Conservation (phyloP, 1,284 basidiomycete species). For the Boletellus sp. region DNA sequence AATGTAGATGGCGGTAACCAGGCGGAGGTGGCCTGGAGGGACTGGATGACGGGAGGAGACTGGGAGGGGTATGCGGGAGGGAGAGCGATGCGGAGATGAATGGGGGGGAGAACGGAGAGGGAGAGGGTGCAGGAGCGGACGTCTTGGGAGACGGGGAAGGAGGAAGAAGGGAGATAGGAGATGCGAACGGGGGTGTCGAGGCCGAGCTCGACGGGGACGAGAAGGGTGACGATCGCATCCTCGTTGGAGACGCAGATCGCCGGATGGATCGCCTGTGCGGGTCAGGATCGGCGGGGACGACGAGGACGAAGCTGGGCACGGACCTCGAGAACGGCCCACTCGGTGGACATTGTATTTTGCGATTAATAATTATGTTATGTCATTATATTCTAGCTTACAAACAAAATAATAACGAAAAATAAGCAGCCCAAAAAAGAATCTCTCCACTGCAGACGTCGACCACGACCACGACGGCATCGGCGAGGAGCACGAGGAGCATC, state of each 20-base stretch:
- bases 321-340: conserved; percentile 29
- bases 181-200: conserved; percentile 35
- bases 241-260: conserved; percentile 53
- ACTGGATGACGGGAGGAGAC: conserved; percentile 50
- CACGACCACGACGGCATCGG: conserved; percentile 18
- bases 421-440: conserved; percentile 23
- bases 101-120: conserved; percentile 51
- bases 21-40: conserved; percentile 52
- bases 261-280: conserved; percentile 64
- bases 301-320: conserved; percentile 5
- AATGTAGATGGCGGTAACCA: conserved; percentile 49
- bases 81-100: conserved; percentile 55
- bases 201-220: conserved; percentile 62
- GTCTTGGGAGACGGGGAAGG: neutral
- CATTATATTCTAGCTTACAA: conserved; percentile 1
- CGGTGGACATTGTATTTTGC: conserved; percentile 7
- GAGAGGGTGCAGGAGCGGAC: neutral
- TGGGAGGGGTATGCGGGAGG: conserved; percentile 56
- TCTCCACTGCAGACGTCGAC: conserved; percentile 17
- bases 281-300: conserved; percentile 15
- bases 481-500: conserved; percentile 19
- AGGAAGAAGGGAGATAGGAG: conserved; percentile 8
- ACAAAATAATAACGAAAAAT: conserved; percentile 7
- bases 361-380: conserved; percentile 7
- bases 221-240: conserved; percentile 26